phyloP scores from a whole-genome alignment of 495 filamentous ascomycete genomes.

The Acidomyces sp. region DNA sequence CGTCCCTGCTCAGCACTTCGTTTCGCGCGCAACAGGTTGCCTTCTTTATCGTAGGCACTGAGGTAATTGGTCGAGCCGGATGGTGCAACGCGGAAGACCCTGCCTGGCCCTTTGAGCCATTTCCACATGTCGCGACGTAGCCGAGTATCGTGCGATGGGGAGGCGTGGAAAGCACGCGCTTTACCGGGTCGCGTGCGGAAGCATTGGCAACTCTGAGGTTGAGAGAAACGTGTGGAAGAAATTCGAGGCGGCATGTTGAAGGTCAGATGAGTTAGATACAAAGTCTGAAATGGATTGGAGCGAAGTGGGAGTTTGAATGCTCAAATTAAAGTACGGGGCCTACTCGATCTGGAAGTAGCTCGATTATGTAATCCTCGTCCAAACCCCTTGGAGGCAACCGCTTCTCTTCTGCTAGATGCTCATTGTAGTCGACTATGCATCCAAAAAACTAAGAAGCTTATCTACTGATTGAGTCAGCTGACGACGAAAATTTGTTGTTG shows the following conservation, averaged over 20 bases:
- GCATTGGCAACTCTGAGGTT: slow-evolving; percentile 12
- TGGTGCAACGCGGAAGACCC: slow-evolving; percentile 40
- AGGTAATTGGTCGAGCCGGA: slow-evolving; percentile 56
- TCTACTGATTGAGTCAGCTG: no score
- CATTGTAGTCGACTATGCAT: no score
- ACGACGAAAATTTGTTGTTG: no score
- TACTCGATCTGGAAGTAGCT: no score
- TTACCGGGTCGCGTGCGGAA: slow-evolving; percentile 6
- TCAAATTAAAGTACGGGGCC: no score
- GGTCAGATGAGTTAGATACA: no score
- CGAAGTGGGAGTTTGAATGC: no score
- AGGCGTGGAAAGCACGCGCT: slow-evolving; percentile 10
- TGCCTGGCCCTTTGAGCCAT: slow-evolving; percentile 53
- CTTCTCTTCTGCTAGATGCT: no score
- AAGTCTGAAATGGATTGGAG: no score
- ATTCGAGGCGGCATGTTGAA: slow-evolving; percentile 20
- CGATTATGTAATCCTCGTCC: no score
- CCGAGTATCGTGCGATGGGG: slow-evolving; percentile 12
- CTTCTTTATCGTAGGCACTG: slow-evolving; percentile 34
- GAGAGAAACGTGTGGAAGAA: slow-evolving; percentile 3
- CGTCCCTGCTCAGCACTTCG: slow-evolving; percentile 1
- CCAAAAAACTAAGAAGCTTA: no score
- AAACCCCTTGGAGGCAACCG: no score
- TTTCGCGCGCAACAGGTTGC: slow-evolving; percentile 29
- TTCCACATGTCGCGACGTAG: slow-evolving; percentile 40